Base-by-base conservation (phyloP, 2,329 filamentous ascomycete genomes). In the Apiospora arundinis region DNA sequence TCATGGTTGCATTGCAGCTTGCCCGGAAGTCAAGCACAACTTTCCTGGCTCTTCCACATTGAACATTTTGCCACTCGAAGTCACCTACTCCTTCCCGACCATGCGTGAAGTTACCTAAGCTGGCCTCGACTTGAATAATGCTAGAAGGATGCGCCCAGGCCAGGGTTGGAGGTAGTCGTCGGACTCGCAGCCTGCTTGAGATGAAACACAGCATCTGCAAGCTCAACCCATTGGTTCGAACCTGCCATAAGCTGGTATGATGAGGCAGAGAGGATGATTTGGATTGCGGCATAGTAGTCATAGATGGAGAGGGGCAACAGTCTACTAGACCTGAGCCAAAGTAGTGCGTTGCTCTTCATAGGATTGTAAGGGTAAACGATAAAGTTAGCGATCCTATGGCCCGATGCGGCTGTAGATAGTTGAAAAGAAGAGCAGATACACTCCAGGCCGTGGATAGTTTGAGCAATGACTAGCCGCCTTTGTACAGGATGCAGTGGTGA, bases 91-190 rank as follows among this genome's bases (percentile, higher is more conserved):
- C 32, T 63, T 18, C 21, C 1, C 9, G 56, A 63, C 32, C 9
- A 40, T 40, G 56, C 32, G 56, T 63, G 21, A 40, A 63, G 56
- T 63, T 40, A 63, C 56, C 37, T 63, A 63, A 63, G 56, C 56
- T 40, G 56, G 56, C 16, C 18, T 63, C 21, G 56, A 32, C 56
- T 40, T 63, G 32, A 9, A 40, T 63, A 4, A 40, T n/a, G 32
- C 21, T 40, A 40, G 28, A 40, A 63, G 56, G 56, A 63, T 40
- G 56, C 32, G 32, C 32, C 56, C 32, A 40, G 28, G 56, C 18
- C 40, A 63, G 56, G 32, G 56, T 21, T 40, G 11, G 56, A 63
- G 56, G 56, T 63, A 63, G 32, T 63, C 56, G 21, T 63, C 52
- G 28, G 28, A 60, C 28, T 37, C 52, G 18, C 32, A 63, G 56